Percentiles rank a stretch among this genome's conserved stretches.
phyloP scores from a whole-genome alignment of 192 early-diverging fungal species.

The Lobosporangium transversale region DNA sequence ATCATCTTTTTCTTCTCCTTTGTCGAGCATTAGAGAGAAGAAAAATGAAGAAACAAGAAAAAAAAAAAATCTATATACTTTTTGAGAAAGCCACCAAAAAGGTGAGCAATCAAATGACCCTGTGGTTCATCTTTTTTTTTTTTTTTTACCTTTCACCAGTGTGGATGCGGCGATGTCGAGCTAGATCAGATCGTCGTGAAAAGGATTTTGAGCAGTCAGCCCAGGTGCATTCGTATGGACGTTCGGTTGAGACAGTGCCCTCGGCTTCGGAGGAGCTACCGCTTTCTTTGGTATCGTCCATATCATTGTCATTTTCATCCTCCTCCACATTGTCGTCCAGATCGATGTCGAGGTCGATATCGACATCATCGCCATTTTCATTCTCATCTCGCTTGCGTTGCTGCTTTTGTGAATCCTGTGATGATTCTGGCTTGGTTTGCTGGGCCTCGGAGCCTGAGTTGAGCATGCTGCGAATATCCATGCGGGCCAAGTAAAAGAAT shows the following conservation, averaged over 20 bases:
- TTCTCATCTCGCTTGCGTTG: conserved; percentile 1
- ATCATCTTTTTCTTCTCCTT: too few relatives aligned
- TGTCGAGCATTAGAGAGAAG: too few relatives aligned
- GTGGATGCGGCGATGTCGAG: conserved; percentile 78
- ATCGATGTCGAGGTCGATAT: conserved; percentile 50
- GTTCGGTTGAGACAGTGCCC: conserved; percentile 49
- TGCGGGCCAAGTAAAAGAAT: neutral
- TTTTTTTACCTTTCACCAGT: conserved; percentile 68
- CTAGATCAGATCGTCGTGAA: conserved; percentile 75
- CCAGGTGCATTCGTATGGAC: conserved; percentile 66
- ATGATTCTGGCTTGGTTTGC: conserved; percentile 12
- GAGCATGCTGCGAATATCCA: conserved; percentile 54
- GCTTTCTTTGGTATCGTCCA: conserved; percentile 25
- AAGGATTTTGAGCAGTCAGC: conserved; percentile 72
- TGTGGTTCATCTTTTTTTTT: too few relatives aligned
- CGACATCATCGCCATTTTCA: conserved; percentile 31
- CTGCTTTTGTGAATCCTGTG: conserved; percentile 3
- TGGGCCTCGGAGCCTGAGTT: conserved; percentile 45
- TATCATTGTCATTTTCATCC: conserved; percentile 9
- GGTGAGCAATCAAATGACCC: too few relatives aligned
- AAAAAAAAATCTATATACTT: too few relatives aligned
- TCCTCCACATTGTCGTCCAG: conserved; percentile 27
- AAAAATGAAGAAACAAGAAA: too few relatives aligned
- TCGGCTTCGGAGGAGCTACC: conserved; percentile 48
- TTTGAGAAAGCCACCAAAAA: too few relatives aligned